Conservation (phyloP, 441 rosid genomes). For the Erodium trifolium region DNA sequence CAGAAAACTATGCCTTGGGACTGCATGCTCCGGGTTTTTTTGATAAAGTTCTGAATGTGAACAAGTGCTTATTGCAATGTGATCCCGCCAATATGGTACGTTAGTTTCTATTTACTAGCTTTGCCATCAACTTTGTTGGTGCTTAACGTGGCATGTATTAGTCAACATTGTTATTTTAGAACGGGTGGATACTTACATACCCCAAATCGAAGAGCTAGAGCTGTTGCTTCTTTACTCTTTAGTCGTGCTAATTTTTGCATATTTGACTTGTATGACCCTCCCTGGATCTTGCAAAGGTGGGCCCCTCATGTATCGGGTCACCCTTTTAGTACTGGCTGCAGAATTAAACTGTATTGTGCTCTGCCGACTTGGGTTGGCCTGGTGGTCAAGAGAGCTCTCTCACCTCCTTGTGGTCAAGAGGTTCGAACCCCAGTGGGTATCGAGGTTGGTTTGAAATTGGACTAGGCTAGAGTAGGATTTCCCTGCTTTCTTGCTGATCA, state of each 20-base stretch:
- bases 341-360: background rate
- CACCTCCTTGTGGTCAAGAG: no score
- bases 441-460: no score
- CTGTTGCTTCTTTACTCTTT: background rate
- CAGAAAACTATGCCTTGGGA: conserved; percentile 55
- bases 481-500: no score
- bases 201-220: background rate
- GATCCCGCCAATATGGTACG: conserved; percentile 74
- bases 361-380: no score
- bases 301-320: no score
- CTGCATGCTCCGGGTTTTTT: conserved; percentile 87
- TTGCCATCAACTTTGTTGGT: background rate
- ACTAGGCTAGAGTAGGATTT: no score
- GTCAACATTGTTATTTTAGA: no score
- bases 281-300: background rate
- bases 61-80: conserved; percentile 75
- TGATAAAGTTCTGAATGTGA: conserved; percentile 71
- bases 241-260: conserved; percentile 4
- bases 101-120: background rate
- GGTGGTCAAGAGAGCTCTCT: no score
- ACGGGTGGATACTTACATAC: background rate
- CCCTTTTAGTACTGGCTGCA: background rate
- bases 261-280: background rate
- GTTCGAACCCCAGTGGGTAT: no score
- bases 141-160: background rate